Evolutionary conservation across 768 basidiomycete genomes (phyloP).

Genomic region (Tulasnella sp.): DNA sequence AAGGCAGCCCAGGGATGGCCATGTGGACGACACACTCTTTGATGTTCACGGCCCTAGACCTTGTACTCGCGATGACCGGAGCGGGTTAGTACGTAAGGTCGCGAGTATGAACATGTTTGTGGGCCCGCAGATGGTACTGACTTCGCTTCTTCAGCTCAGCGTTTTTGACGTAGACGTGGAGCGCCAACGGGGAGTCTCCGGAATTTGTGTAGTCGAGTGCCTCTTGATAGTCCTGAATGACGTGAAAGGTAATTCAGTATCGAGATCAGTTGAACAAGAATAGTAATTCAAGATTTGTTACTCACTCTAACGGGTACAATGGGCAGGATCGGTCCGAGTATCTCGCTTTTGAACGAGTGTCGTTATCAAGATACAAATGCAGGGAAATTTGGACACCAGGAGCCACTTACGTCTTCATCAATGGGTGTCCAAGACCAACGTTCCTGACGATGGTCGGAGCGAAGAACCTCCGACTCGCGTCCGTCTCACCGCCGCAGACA

Average conservation of each 20-base stretch:
- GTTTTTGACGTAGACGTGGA: constrained; percentile 68
- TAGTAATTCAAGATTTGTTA: not conserved
- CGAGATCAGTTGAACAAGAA: too few species aligned
- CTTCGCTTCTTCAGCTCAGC: constrained; percentile 50
- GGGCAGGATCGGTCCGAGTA: not conserved
- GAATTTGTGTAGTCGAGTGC: constrained; percentile 55
- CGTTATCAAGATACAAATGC: constrained; percentile 37
- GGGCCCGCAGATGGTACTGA: constrained; percentile 21
- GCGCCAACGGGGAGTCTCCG: constrained; percentile 61
- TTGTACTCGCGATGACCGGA: not conserved
- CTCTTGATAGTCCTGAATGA: constrained; percentile 53
- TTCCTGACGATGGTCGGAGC: constrained; percentile 11
- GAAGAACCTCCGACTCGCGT: not conserved
- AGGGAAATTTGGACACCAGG: constrained; percentile 67
- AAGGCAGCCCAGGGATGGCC: not conserved
- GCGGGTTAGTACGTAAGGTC: not conserved
- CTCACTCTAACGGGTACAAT: not conserved
- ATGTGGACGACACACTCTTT: not conserved
- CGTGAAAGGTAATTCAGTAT: constrained; percentile 70
- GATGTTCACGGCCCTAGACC: not conserved
- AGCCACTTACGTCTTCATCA: constrained; percentile 68
- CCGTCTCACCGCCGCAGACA: not conserved
- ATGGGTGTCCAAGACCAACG: constrained; percentile 38
- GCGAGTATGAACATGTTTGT: not conserved
- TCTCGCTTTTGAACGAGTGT: constrained; percentile 19